Evolutionary conservation across 2,329 filamentous ascomycete species (phyloP).

Genomic region (Epicoccum sorghinum): DNA sequence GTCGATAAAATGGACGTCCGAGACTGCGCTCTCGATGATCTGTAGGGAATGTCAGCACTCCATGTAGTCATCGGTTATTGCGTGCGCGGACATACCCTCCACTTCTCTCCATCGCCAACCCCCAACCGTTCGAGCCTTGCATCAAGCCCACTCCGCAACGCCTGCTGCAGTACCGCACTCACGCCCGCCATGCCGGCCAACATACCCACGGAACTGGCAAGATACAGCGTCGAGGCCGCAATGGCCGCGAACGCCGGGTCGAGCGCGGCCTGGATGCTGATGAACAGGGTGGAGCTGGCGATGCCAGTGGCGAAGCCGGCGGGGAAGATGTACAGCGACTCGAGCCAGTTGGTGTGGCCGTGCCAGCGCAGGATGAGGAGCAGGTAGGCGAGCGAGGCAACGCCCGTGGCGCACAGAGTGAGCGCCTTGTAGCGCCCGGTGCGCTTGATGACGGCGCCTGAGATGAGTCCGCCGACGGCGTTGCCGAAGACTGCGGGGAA

Average conservation of each 20-base stretch:
- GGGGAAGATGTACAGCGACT: conserved; percentile 36
- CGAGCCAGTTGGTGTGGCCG: conserved; percentile 34
- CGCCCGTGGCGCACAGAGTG: conserved; percentile 24
- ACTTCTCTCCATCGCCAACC: conserved; percentile 6
- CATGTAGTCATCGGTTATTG: neutral
- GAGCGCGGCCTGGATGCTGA: conserved; percentile 32
- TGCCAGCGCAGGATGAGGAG: conserved; percentile 38
- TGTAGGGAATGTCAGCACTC: neutral
- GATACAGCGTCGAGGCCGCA: conserved; percentile 30
- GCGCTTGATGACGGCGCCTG: conserved; percentile 26
- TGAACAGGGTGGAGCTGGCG: conserved; percentile 33
- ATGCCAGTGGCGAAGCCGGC: conserved; percentile 38
- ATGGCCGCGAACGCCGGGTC: conserved; percentile 28
- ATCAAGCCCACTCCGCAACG: conserved; percentile 24
- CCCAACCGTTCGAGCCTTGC: conserved; percentile 19
- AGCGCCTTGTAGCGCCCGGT: conserved; percentile 36
- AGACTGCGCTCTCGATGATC: conserved; percentile 28
- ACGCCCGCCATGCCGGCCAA: conserved; percentile 32
- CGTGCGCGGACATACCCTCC: conserved; percentile 4
- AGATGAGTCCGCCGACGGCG: conserved; percentile 65
- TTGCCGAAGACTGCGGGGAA: conserved; percentile 73
- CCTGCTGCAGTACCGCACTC: conserved; percentile 30
- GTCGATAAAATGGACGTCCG: conserved; percentile 29
- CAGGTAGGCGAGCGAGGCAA: conserved; percentile 28
- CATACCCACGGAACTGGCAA: conserved; percentile 22